Conservation (phyloP, 176 grass and related monocot genomes). For the Zea mays region DNA sequence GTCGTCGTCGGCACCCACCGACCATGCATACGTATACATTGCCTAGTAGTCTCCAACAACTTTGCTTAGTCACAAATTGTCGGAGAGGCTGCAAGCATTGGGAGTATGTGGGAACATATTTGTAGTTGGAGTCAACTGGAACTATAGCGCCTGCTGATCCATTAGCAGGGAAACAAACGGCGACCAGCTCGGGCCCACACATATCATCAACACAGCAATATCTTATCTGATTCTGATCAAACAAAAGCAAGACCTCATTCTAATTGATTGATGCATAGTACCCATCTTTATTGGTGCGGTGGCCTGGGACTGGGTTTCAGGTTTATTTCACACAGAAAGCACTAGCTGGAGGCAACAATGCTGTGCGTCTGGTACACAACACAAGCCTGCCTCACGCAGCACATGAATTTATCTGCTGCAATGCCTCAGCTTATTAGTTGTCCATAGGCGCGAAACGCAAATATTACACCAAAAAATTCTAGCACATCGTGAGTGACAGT, state of each 20-base stretch:
- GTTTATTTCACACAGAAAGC: slow-evolving; percentile 42
- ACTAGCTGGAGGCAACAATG: slow-evolving; percentile 14
- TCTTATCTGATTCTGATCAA: not conserved
- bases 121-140: too few species aligned
- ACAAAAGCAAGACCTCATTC: slow-evolving; percentile 16
- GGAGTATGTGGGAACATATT: too few species aligned
- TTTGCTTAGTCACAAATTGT: too few species aligned
- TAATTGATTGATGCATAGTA: slow-evolving; percentile 14
- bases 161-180: not conserved
- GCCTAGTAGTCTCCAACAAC: too few species aligned
- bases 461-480: slow-evolving; percentile 33
- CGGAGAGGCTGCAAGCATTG: too few species aligned
- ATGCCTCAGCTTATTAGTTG: slow-evolving; percentile 7
- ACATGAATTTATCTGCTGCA: not conserved
- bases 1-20: too few species aligned
- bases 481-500: not conserved
- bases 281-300: slow-evolving; percentile 24
- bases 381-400: not conserved
- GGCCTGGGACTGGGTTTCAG: slow-evolving; percentile 6
- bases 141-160: not conserved
- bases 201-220: too few species aligned
- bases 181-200: not conserved
- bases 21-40: too few species aligned
- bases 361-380: slow-evolving; percentile 27
- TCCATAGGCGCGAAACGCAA: slow-evolving; percentile 7